Percentiles rank a stretch among this genome's conserved stretches.
phyloP scores from a whole-genome alignment of 192 early-diverging fungal genomes.

The Backusella westeae region DNA sequence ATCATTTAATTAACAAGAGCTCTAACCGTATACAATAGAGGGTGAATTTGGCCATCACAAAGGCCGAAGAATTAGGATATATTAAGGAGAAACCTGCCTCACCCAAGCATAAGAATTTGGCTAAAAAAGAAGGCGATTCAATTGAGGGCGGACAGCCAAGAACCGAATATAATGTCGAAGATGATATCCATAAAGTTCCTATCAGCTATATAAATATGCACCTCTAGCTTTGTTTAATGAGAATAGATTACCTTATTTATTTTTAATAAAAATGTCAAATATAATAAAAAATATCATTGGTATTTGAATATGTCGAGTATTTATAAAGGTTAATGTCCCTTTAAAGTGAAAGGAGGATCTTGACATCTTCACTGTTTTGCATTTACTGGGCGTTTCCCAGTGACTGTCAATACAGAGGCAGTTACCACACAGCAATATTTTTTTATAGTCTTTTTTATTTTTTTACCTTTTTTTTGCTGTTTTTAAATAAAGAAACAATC shows the following conservation, averaged over 20 bases:
- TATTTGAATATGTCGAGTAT: too few species aligned
- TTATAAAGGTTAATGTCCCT: too few species aligned
- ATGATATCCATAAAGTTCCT: neutral
- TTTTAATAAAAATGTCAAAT: neutral
- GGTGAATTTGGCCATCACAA: neutral
- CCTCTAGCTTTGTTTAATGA: neutral
- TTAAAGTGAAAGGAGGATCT: too few species aligned
- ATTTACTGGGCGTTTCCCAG: too few species aligned
- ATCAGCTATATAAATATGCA: neutral
- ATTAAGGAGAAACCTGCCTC: neutral
- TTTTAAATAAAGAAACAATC: neutral
- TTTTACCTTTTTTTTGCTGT: neutral
- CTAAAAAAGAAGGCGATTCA: neutral
- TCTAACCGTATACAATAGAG: neutral
- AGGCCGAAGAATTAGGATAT: conserved; percentile 6
- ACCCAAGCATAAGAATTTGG: neutral
- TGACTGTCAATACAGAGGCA: too few species aligned
- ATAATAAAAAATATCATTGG: too few species aligned
- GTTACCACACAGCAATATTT: too few species aligned
- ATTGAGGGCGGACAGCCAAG: neutral
- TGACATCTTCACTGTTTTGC: too few species aligned
- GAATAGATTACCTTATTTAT: neutral
- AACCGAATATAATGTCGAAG: neutral
- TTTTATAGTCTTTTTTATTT: neutral
- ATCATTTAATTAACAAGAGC: neutral